phyloP scores from a whole-genome alignment of 208 protist genomes.

The Leishmania martiniquensis region DNA sequence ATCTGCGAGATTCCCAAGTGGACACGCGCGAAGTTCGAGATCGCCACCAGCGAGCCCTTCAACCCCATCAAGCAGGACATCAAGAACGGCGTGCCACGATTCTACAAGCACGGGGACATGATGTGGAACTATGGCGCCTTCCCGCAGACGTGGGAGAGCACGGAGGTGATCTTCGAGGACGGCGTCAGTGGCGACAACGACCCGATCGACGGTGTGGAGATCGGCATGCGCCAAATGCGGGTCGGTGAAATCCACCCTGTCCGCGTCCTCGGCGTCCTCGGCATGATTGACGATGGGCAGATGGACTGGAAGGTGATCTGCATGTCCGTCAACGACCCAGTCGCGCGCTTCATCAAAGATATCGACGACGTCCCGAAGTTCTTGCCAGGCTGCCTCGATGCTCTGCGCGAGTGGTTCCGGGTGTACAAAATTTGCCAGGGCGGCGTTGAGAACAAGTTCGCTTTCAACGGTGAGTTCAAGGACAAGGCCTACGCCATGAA shows the following conservation, averaged over 20 bases:
- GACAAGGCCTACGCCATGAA: conserved; percentile 87
- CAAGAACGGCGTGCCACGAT: conserved; percentile 95
- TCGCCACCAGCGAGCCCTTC: conserved; percentile 93
- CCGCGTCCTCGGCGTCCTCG: conserved; percentile 91
- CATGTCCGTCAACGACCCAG: conserved; percentile 90
- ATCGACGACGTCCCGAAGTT: conserved; percentile 91
- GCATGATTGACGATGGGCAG: conserved; percentile 95
- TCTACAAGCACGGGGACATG: conserved; percentile 97
- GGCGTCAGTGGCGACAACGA: conserved; percentile 92
- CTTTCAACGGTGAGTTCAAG: conserved; percentile 91
- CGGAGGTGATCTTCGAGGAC: conserved; percentile 83
- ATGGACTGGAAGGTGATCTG: conserved; percentile 96
- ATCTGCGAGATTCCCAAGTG: conserved; percentile 96
- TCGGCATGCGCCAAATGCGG: conserved; percentile 85
- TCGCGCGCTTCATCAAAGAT: conserved; percentile 90
- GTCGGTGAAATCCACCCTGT: conserved; percentile 86
- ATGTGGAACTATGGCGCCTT: conserved; percentile 97
- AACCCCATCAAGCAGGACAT: conserved; percentile 97
- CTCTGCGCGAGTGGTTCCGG: conserved; percentile 90
- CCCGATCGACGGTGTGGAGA: conserved; percentile 92
- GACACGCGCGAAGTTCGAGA: conserved; percentile 96
- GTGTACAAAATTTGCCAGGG: conserved; percentile 95
- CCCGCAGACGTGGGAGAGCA: conserved; percentile 97
- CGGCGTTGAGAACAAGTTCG: conserved; percentile 93
- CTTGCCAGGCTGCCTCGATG: conserved; percentile 89